Percentiles rank a stretch among this genome's conserved stretches.
These are phyloP conservation scores for Trypanosoma vivax DNA, from an alignment of 208 protist species.

Conservation along the genomic window DNA sequence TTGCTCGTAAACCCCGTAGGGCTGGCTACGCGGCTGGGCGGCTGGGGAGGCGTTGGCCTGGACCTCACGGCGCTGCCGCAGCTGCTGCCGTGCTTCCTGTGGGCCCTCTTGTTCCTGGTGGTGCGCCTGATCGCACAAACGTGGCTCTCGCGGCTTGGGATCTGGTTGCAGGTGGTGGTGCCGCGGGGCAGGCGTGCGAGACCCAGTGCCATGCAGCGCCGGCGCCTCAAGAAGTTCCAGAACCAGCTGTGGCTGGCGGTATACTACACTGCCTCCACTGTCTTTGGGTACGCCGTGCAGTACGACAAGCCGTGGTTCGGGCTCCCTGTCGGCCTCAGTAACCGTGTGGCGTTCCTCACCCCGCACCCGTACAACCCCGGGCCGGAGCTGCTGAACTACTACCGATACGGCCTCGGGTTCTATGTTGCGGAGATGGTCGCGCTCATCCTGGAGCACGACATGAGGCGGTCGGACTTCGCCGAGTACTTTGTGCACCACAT, in stretches of 20 bases:
- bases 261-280: conserved; percentile 47
- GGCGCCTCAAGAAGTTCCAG: conserved; percentile 63
- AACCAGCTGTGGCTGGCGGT: conserved; percentile 61
- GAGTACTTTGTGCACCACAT: conserved; percentile 65
- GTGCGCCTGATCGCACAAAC: conserved; percentile 36
- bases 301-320: conserved; percentile 50
- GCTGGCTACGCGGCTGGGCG: conserved; percentile 1
- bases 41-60: conserved; percentile 35
- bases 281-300: conserved; percentile 53
- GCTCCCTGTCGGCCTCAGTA: conserved; percentile 33
- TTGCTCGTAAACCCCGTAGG: conserved; percentile 18
- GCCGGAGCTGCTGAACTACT: conserved; percentile 40
- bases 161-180: conserved; percentile 49
- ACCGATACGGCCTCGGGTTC: conserved; percentile 63
- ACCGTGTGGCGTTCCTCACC: conserved; percentile 26
- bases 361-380: conserved; percentile 52
- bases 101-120: conserved; percentile 34
- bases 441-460: conserved; percentile 35
- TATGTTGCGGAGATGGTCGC: conserved; percentile 52
- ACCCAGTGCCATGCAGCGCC: conserved; percentile 20
- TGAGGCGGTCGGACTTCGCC: conserved; percentile 59
- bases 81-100: conserved; percentile 31
- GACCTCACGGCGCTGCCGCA: conserved; percentile 24
- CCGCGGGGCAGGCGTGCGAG: conserved; percentile 15
- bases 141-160: conserved; percentile 38